Evolutionary conservation across 345 rosid species (phyloP), one percentile per base, ranked within the genome.

Genomic region (Geranium brycei): DNA sequence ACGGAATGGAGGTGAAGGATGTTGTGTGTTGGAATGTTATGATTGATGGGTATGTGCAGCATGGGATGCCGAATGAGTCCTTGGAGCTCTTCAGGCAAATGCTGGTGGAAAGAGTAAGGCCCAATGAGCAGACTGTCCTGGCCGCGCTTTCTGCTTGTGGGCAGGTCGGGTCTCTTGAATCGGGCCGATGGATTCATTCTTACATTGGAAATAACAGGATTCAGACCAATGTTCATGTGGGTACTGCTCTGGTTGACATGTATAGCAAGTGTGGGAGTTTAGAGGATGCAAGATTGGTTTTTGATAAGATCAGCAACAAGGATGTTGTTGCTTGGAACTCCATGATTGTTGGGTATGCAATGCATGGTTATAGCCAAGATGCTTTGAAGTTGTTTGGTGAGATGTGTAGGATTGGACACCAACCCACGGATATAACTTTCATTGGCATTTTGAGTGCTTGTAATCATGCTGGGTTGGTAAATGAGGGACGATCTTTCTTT

Each of bases 241-340:
- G 70, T 17, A 79, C 81, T 59, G 87, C 93, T 64, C 64, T 88
- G 72, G 74, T 91, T 57, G 87, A 84, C 56, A 88, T 88, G 95
- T 91, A 91, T 47, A 71, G 89, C 60, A 88, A 86, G 68, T 88
- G 95, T 51, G 95, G 97, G 66, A 83, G 87, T 71, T 70, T 85
- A 66, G 88, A 84, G 57, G 84, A 88, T 61, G 91, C 93, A 14
- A 16, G 40, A 61, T 13, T 47, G 12, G 53, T 47, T 47, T 47
- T 47, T 47, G 53, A 47, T 47, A 47, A 47, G 51, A 69, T 66
- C 5, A 32, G 7, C 17, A 64, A 67, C 61, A 91, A 74, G 57
- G 92, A 86, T 71, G 68, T 72, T 13, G 76, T 86, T 11, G 81
- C 85, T 1, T 88, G 92, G 89, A 91, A 84, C 69, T 79, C 97